Evolutionary conservation across 1,139 yeast genomes (phyloP).

Genomic region (Geotrichum candidum): DNA sequence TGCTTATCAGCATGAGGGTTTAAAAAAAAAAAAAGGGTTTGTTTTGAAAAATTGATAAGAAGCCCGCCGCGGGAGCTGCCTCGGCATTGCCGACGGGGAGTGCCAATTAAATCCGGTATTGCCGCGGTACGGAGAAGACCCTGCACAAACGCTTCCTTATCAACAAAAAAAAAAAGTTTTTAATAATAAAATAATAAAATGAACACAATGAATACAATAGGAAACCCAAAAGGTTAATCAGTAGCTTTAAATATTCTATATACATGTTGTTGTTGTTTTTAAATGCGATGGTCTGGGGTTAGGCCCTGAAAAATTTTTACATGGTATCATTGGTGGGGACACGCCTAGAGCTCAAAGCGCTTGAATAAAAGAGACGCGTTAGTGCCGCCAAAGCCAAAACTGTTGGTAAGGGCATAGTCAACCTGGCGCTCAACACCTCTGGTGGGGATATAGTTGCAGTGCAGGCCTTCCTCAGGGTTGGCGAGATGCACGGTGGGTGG

Average conservation of each 20-base stretch:
- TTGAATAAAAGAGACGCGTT: constrained; percentile 63
- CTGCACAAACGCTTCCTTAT: no score
- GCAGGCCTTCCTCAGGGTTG: constrained; percentile 39
- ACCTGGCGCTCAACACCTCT: constrained; percentile 38
- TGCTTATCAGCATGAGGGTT: no score
- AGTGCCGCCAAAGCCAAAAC: constrained; percentile 98
- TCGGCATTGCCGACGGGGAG: no score
- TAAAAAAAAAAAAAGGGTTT: no score
- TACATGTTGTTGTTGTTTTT: not conserved
- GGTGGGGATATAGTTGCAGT: constrained; percentile 58
- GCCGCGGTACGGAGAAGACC: no score
- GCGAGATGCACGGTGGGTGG: constrained; percentile 82
- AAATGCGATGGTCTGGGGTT: not conserved
- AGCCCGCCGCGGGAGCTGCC: no score
- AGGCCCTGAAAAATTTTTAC: no score
- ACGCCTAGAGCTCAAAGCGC: constrained; percentile 25
- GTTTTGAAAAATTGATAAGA: no score
- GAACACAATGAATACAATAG: not conserved
- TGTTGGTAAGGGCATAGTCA: constrained; percentile 67
- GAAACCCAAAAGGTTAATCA: no score
- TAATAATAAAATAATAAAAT: not conserved
- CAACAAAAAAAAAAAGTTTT: not conserved
- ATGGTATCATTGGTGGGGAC: no score
- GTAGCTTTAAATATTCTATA: not conserved
- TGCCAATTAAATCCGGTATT: no score